Base-by-base conservation (phyloP, 208 protist genomes). In the Crithidia mellificae region DNA sequence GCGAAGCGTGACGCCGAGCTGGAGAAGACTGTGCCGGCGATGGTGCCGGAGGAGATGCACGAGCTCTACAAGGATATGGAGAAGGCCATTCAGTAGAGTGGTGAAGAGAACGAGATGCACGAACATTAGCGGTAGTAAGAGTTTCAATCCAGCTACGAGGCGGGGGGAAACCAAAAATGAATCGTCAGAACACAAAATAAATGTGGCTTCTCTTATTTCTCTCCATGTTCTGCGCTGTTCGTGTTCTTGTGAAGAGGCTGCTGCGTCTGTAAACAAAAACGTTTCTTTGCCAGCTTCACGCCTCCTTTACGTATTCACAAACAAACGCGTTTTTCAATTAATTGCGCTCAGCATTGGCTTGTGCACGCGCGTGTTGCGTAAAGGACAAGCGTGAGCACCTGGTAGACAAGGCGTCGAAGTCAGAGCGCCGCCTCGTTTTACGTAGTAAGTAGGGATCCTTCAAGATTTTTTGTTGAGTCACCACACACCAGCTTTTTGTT, bases 21-120 rank as follows among this genome's bases (percentile, higher is more conserved):
- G 51, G 66, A 69, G 27, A 57, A 74, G 38, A 46, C 29, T 12
- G 70, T 94, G 34, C 84, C 87, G 25, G 80, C 57, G 32, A 65
- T 82, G 5, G 79, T 96, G 41, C 88, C 87, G 8, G 63, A 65
- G 34, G 86, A 86, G 38, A 68, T 93, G 46, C 81, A 88, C 20
- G 87, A 80, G 14, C 63, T 93, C 63, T 93, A 90, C 76, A 87
- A 78, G 61, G 77, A 81, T 34, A 32, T 96, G 54, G 66, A 80
- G 56, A 88, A 93, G 74, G 74, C 80, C 32, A 77, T 83, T 12
- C 57, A 82, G 57, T 85, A 86, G 54, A 50, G n/a, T 34, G 22
- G 30, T 27, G 15, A 53, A 27, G 44, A 9, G 27, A 2, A 25
- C 15, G 8, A 19, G 34, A 39, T 0, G 38, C 20, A 20, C 12